Base-by-base conservation (phyloP, 140 eudicot genomes). In the Erigeron philadelphicus region DNA sequence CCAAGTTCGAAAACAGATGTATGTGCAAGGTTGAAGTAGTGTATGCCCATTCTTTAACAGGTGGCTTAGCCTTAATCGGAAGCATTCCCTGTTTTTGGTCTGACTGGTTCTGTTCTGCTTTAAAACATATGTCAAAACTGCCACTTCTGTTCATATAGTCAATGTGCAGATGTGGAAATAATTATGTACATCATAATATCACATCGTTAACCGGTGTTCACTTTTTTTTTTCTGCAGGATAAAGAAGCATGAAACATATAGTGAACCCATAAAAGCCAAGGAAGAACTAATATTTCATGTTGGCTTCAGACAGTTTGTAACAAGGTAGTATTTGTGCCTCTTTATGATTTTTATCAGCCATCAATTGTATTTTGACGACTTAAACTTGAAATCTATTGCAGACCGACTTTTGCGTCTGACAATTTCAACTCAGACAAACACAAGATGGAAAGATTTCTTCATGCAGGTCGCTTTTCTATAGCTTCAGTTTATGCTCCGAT, bases 381-480 rank as follows among this genome's bases (percentile, higher is more conserved):
- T 7, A 1, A 7, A 56, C 23, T 11, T 15, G 11, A 15, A 40
- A 56, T 43, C 11, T 16, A 60, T 47, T 87, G 78, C 90, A 93
- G 99, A 89, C 99, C 99, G 11, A 81, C 93, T 11, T 93, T 77
- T 76, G 93, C 99, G 54, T 74, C 95, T 17, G 99, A 89, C 73
- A 93, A 70, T 77, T 81, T 85, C 35, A 87, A 87, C 74, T 84
- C 94, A 12, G 95, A 89, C 72, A 89, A 89, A 80, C 95, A 79
- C 81, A 93, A 93, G 84, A 89, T 93, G 99, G 99, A 93, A 83
- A 89, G 94, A 80, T 93, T 93, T 87, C 94, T 93, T 75, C 96
- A 93, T 79, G 83, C 88, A 9, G 99, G 99, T 47, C 66, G 90
- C n/a, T 89, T 84, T 79, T 89, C 94, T 25, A 65, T 93, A 31